A percentile compares a stretch with the other conserved stretches of the same genome.
These are phyloP conservation scores for Macrotyloma uniflorum DNA, from an alignment of 306 rosid species.

Conservation along the genomic window DNA sequence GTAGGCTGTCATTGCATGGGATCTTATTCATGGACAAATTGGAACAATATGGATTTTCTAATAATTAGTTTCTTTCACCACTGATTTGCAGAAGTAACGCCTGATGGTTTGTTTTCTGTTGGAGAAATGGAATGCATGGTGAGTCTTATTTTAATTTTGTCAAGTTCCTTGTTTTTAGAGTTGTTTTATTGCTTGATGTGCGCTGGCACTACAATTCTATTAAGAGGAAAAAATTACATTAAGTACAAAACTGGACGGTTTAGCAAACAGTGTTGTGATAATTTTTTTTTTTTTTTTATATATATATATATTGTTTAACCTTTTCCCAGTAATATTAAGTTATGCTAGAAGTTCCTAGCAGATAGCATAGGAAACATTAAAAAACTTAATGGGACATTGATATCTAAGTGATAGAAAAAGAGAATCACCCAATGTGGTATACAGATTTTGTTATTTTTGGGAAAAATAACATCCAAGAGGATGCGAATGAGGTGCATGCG, in stretches of 20 bases:
- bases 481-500: background rate
- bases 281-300: background rate
- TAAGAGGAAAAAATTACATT: background rate
- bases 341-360: conserved; percentile 2
- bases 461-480: background rate
- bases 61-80: conserved; percentile 39
- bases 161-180: conserved; percentile 13
- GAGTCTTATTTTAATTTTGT: conserved; percentile 39
- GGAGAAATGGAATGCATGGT: conserved; percentile 99
- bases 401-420: conserved; percentile 21
- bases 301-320: background rate
- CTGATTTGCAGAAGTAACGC: conserved; percentile 83
- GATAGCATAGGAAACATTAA: background rate
- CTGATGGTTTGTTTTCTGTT: conserved; percentile 96
- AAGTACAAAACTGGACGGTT: background rate
- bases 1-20: background rate
- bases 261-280: background rate
- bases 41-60: background rate
- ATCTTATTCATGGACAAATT: conserved; percentile 24
- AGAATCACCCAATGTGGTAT: background rate
- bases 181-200: conserved; percentile 28
- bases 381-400: conserved; percentile 1
- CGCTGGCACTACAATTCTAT: conserved; percentile 3
- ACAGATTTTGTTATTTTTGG: background rate
- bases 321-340: background rate